Conservation (phyloP, 768 basidiomycete genomes). For the Boletus rubescentipes region DNA sequence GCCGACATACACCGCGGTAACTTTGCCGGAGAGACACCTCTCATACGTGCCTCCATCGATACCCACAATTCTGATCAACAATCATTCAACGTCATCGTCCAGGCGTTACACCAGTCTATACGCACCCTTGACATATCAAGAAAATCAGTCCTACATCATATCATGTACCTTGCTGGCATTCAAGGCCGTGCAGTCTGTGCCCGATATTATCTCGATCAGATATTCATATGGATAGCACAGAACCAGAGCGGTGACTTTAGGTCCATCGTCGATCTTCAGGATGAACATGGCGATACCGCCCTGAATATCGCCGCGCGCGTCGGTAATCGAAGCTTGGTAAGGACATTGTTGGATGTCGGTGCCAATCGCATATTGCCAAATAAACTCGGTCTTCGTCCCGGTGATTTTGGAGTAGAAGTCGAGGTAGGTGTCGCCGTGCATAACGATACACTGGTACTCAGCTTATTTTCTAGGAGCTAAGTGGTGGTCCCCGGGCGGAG, state of each 20-base stretch:
- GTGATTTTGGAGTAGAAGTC: slow-evolving; percentile 92
- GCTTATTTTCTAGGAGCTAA: slow-evolving; percentile 53
- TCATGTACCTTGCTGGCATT: slow-evolving; percentile 87
- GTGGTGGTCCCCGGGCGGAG: slow-evolving; percentile 68
- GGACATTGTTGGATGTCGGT: slow-evolving; percentile 86
- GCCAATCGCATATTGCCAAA: slow-evolving; percentile 88
- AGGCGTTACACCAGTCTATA: slow-evolving; percentile 67
- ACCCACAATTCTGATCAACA: slow-evolving; percentile 83
- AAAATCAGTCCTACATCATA: slow-evolving; percentile 88
- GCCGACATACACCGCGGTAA: slow-evolving; percentile 93
- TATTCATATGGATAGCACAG: slow-evolving; percentile 83
- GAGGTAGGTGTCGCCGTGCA: slow-evolving; percentile 53
- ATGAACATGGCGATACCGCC: slow-evolving; percentile 94
- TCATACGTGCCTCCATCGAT: slow-evolving; percentile 88
- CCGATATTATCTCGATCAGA: slow-evolving; percentile 87
- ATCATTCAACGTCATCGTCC: slow-evolving; percentile 65
- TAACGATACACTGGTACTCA: background rate
- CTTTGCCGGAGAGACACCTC: slow-evolving; percentile 89
- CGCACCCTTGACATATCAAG: slow-evolving; percentile 85
- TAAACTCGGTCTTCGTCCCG: slow-evolving; percentile 89
- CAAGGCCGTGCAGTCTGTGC: slow-evolving; percentile 84
- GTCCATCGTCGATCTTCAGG: slow-evolving; percentile 85
- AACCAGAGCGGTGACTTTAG: slow-evolving; percentile 74
- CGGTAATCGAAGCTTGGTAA: slow-evolving; percentile 84
- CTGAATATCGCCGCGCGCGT: slow-evolving; percentile 94